Percentiles rank a stretch among this genome's conserved stretches.
Conservation (phyloP, 1,139 yeast species). For the Pichia sp. region DNA sequence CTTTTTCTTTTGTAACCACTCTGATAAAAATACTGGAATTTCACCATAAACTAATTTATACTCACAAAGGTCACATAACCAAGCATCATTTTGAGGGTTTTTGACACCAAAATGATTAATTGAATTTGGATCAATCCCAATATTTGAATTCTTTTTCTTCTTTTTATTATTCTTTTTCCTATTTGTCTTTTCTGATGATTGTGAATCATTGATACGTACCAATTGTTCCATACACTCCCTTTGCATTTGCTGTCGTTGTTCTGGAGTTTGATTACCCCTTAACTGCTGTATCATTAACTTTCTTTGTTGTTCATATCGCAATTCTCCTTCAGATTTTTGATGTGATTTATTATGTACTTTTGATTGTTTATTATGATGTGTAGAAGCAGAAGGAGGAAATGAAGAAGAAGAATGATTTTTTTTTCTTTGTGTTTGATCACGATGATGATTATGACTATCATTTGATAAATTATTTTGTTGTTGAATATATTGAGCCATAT, state of each 20-base stretch:
- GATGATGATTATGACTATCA: not conserved
- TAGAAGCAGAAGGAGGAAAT: not conserved
- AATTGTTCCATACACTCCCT: slow-evolving; percentile 7
- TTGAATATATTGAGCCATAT: not conserved
- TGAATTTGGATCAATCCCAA: not conserved
- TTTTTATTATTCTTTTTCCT: slow-evolving; percentile 17
- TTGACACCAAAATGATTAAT: slow-evolving; percentile 6
- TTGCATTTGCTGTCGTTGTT: slow-evolving; percentile 6
- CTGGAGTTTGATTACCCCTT: slow-evolving; percentile 6
- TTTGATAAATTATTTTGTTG: not conserved
- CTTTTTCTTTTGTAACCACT: slow-evolving; percentile 38
- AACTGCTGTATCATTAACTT: not conserved
- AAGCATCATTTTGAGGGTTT: slow-evolving; percentile 12
- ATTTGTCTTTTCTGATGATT: not conserved
- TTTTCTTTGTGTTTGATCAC: not conserved
- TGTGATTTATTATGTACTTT: not conserved
- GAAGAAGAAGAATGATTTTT: not conserved
- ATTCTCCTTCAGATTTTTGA: not conserved
- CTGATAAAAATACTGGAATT: slow-evolving; percentile 42
- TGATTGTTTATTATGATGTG: not conserved
- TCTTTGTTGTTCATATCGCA: not conserved
- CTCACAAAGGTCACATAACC: slow-evolving; percentile 52
- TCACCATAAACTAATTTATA: slow-evolving; percentile 52
- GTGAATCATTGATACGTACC: not conserved
- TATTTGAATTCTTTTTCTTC: slow-evolving; percentile 11